A percentile compares a stretch with the other conserved stretches of the same genome.
These are phyloP conservation scores for Rhodosorus marinus DNA, from an alignment of 23 red algal species.

Conservation along the genomic window DNA sequence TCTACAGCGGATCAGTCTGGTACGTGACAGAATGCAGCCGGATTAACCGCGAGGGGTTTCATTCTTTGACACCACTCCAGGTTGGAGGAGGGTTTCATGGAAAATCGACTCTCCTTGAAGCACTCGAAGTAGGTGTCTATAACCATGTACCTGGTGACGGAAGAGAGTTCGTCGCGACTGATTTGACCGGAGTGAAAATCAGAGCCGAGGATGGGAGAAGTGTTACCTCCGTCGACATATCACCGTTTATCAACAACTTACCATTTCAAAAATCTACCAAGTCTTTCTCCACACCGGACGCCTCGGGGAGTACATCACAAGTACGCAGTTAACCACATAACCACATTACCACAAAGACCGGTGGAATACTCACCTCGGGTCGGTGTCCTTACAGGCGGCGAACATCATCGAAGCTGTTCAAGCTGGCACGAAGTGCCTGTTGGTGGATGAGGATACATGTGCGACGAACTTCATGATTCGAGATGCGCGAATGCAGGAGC, in stretches of 20 bases:
- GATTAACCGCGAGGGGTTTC: too few species aligned
- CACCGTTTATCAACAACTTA: conserved; percentile 63
- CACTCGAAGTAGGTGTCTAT: conserved; percentile 59
- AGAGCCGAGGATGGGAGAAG: conserved; percentile 66
- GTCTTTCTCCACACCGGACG: conserved; percentile 47
- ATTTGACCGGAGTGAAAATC: conserved; percentile 15
- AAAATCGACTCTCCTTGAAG: conserved; percentile 49
- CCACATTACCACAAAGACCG: too few species aligned
- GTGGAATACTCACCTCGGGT: too few species aligned
- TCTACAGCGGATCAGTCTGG: too few species aligned
- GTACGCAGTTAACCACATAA: too few species aligned
- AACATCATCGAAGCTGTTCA: conserved; percentile 65
- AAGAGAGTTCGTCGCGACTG: conserved; percentile 31
- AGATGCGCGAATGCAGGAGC: conserved; percentile 54
- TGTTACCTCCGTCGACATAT: conserved; percentile 48
- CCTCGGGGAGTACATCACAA: conserved; percentile 61
- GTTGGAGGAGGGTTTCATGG: conserved; percentile 83
- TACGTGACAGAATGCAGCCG: too few species aligned
- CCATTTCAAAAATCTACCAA: conserved; percentile 40
- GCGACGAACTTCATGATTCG: conserved; percentile 92
- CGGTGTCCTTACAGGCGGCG: conserved; percentile 53
- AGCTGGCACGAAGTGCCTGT: conserved; percentile 33
- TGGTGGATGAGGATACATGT: conserved; percentile 58
- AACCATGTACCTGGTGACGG: conserved; percentile 71
- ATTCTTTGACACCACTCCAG: too few species aligned